phyloP scores from a whole-genome alignment of 2,329 filamentous ascomycete genomes.

The Dryadomyces sulphureus region DNA sequence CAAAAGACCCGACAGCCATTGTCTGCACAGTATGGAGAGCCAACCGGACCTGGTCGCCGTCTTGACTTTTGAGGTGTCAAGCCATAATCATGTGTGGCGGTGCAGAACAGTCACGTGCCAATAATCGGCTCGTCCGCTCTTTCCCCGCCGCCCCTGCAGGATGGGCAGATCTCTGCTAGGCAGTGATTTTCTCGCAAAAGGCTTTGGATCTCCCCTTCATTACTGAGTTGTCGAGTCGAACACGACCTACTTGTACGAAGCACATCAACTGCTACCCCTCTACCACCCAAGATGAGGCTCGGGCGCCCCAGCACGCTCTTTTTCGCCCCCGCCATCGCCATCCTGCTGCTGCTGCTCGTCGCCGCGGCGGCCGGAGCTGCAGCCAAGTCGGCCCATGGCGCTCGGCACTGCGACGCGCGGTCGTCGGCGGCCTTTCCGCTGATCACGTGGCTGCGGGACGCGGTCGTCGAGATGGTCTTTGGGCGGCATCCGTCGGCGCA shows the following conservation, averaged over 20 bases:
- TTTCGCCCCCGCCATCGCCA: not conserved
- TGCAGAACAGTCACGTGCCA: not conserved
- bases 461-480: slow-evolving; percentile 33
- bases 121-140: not conserved
- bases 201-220: no score
- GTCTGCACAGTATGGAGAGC: not conserved
- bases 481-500: slow-evolving; percentile 23
- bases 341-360: slow-evolving; percentile 1
- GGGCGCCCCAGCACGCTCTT: not conserved
- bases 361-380: slow-evolving; percentile 1
- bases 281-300: not conserved
- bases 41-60: not conserved
- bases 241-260: not conserved
- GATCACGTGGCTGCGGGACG: slow-evolving; percentile 35
- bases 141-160: no score
- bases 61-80: not conserved
- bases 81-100: not conserved
- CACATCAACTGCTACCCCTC: not conserved
- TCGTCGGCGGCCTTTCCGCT: slow-evolving; percentile 24
- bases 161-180: not conserved
- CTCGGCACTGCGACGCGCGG: not conserved
- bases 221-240: not conserved
- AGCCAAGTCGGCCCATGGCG: not conserved
- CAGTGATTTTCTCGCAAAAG: not conserved
- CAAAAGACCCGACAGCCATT: not conserved